Evolutionary conservation across 352 stramenopile genomes (phyloP).

Genomic region (Phytophthora megakarya): DNA sequence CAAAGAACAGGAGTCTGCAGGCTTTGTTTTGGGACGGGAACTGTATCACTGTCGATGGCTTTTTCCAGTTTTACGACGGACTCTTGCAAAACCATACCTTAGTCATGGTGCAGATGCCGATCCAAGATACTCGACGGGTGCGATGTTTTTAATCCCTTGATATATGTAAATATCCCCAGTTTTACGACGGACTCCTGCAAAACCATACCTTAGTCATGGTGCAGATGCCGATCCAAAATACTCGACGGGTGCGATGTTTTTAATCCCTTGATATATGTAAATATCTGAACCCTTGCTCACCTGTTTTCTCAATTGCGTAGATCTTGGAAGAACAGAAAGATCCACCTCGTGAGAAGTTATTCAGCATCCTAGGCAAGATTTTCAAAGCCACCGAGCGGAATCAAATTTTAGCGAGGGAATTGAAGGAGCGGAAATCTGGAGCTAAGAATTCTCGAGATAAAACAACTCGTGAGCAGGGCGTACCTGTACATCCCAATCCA

Average conservation of each 20-base stretch:
- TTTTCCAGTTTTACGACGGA: constrained; percentile 65
- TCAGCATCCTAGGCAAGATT: constrained; percentile 72
- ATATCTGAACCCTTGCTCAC: background rate
- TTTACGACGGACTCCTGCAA: constrained; percentile 62
- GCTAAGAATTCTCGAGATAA: constrained; percentile 3
- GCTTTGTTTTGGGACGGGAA: constrained; percentile 84
- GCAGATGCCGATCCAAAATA: constrained; percentile 82
- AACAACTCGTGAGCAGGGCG: background rate
- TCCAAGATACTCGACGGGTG: constrained; percentile 75
- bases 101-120: constrained; percentile 76
- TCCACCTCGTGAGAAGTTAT: constrained; percentile 70
- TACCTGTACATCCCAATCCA: constrained; percentile 14
- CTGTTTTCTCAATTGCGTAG: constrained; percentile 26
- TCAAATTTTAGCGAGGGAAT: constrained; percentile 36
- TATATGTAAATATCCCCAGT: too few species aligned
- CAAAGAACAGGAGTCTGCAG: constrained; percentile 59
- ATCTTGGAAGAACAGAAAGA: constrained; percentile 75
- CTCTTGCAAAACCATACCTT: constrained; percentile 64
- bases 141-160: constrained; percentile 11
- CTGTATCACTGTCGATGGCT: constrained; percentile 72
- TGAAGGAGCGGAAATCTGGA: constrained; percentile 27
- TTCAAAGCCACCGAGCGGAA: constrained; percentile 78
- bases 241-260: constrained; percentile 60
- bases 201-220: constrained; percentile 75
- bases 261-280: too few species aligned